A percentile compares a stretch with the other conserved stretches of the same genome.
phyloP scores from a whole-genome alignment of 73 alveolate genomes.

The Vitrella brassicaformis region DNA sequence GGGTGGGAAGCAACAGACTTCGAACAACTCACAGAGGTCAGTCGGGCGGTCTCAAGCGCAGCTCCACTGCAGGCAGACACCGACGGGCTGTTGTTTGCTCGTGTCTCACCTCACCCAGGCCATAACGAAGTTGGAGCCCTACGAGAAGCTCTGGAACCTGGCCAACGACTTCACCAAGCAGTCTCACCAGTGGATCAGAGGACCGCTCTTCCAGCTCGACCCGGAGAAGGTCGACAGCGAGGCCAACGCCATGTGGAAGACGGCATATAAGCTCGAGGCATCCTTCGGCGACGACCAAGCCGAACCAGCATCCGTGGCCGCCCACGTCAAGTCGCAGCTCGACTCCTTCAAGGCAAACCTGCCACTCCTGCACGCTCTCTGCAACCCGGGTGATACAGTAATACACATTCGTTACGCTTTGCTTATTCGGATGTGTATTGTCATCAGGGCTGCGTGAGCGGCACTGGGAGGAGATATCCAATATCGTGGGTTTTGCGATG shows the following conservation, averaged over 20 bases:
- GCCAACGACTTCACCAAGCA: slow-evolving; percentile 8
- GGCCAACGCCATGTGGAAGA: slow-evolving; percentile 22
- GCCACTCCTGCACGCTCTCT: slow-evolving; percentile 27
- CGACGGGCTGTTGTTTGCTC: too few relatives aligned
- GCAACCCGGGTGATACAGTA: slow-evolving; percentile 7
- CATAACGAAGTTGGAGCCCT: slow-evolving; percentile 19
- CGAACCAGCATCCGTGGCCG: slow-evolving; percentile 25
- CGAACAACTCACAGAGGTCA: slow-evolving; percentile 9
- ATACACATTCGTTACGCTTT: neutral
- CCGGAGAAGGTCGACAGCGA: slow-evolving; percentile 34
- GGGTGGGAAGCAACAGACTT: slow-evolving; percentile 32
- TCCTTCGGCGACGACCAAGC: slow-evolving; percentile 11
- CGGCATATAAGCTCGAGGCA: slow-evolving; percentile 20
- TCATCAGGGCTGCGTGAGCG: slow-evolving; percentile 12
- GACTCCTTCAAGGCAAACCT: slow-evolving; percentile 30
- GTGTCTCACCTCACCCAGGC: too few relatives aligned
- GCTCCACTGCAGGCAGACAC: too few relatives aligned
- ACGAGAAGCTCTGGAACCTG: slow-evolving; percentile 24
- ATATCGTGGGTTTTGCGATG: slow-evolving; percentile 20
- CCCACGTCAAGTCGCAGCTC: slow-evolving; percentile 14
- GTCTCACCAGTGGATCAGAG: slow-evolving; percentile 29
- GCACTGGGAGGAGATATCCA: slow-evolving; percentile 34
- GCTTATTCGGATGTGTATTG: too few relatives aligned
- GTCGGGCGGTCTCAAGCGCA: too few relatives aligned
- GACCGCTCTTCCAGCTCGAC: slow-evolving; percentile 15